These are phyloP conservation scores for Glebionis coronaria DNA, from an alignment of 129 eudicot genomes.

Conservation along the genomic window DNA sequence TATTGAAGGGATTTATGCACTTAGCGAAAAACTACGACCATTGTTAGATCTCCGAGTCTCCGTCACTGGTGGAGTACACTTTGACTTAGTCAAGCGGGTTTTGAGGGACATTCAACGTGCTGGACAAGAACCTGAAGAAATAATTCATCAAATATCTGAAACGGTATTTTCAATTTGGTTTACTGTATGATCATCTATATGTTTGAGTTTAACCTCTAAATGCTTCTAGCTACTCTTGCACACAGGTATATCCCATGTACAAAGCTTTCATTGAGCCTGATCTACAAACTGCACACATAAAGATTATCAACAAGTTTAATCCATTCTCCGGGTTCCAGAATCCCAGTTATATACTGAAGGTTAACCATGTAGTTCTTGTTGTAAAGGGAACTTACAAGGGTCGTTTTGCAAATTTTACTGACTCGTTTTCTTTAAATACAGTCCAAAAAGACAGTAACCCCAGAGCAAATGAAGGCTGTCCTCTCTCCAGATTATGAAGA, in stretches of 20 bases:
- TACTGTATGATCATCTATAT: background rate
- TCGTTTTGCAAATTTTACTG: slow-evolving; percentile 1
- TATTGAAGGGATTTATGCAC: slow-evolving; percentile 93
- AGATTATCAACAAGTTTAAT: slow-evolving; percentile 83
- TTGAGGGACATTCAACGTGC: slow-evolving; percentile 96
- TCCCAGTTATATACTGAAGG: slow-evolving; percentile 93
- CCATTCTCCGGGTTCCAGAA: slow-evolving; percentile 96
- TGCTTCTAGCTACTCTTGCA: slow-evolving; percentile 18
- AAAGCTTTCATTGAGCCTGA: slow-evolving; percentile 97
- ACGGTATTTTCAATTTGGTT: slow-evolving; percentile 42
- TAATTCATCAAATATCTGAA: slow-evolving; percentile 94
- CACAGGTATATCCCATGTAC: slow-evolving; percentile 97
- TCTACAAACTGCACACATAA: slow-evolving; percentile 90
- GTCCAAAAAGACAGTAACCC: slow-evolving; percentile 69
- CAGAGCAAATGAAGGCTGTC: slow-evolving; percentile 72
- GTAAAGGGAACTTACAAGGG: background rate
- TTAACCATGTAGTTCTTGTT: slow-evolving; percentile 14
- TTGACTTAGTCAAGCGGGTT: slow-evolving; percentile 94
- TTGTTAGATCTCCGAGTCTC: slow-evolving; percentile 91
- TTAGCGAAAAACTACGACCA: slow-evolving; percentile 89
- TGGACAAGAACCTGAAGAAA: slow-evolving; percentile 99
- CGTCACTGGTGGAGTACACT: slow-evolving; percentile 97
- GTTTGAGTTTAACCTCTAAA: slow-evolving; percentile 12
- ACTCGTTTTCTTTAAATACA: slow-evolving; percentile 26
- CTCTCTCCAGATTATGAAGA: slow-evolving; percentile 58